Evolutionary conservation across 2,329 filamentous ascomycete genomes (phyloP).

Genomic region (Blastomyces percursus): DNA sequence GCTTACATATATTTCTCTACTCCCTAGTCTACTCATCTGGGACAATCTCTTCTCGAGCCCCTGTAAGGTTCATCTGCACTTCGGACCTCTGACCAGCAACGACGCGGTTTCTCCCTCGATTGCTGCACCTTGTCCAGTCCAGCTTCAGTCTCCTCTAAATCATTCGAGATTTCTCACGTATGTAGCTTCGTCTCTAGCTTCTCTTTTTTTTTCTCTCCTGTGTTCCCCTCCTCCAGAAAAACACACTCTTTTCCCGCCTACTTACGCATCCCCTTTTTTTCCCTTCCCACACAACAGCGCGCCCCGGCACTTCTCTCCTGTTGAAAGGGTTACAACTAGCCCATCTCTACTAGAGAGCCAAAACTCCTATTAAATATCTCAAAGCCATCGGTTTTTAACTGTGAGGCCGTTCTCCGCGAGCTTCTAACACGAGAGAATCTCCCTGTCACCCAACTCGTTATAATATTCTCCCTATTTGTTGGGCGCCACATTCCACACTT

Average conservation of each 20-base stretch:
- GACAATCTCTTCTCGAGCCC: background rate
- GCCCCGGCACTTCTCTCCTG: background rate
- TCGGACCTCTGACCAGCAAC: background rate
- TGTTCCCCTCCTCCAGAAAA: background rate
- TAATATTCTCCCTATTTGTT: conserved; percentile 16
- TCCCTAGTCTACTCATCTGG: background rate
- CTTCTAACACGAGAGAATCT: background rate
- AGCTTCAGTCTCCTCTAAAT: background rate
- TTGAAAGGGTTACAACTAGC: background rate
- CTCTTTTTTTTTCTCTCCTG: background rate
- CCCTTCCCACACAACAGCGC: background rate
- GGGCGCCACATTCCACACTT: background rate
- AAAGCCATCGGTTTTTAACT: background rate
- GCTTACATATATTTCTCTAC: background rate
- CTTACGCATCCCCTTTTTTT: background rate
- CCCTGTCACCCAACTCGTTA: conserved; percentile 12
- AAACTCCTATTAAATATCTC: background rate
- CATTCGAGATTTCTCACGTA: background rate
- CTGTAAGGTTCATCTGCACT: background rate
- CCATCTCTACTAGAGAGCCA: background rate
- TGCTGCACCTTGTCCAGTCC: background rate
- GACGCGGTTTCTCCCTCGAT: background rate
- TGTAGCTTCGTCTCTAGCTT: conserved; percentile 1
- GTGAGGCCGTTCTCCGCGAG: background rate
- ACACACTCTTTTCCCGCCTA: conserved; percentile 6